phyloP scores from a whole-genome alignment of 345 rosid genomes.

The Mangifera indica region DNA sequence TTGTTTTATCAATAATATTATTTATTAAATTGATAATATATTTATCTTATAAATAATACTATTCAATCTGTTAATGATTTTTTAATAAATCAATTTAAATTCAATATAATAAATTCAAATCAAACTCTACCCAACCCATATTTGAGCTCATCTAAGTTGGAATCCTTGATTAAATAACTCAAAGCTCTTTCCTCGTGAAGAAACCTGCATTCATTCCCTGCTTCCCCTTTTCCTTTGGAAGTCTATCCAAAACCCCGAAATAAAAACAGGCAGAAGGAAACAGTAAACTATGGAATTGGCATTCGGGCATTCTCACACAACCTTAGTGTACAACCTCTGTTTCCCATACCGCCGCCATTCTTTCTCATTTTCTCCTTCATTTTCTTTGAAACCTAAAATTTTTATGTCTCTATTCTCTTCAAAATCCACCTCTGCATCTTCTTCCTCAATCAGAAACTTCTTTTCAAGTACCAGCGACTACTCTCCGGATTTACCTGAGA shows the following conservation, averaged over 20 bases:
- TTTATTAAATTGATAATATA: no score
- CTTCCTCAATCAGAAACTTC: constrained; percentile 15
- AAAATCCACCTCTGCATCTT: neutral
- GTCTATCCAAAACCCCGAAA: neutral
- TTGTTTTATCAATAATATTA: no score
- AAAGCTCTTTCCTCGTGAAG: no score
- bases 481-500: constrained; percentile 10
- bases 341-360: constrained; percentile 20
- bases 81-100: no score
- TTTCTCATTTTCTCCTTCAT: neutral
- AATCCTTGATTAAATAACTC: no score
- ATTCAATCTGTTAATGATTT: no score
- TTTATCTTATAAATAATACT: no score
- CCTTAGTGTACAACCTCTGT: constrained; percentile 22
- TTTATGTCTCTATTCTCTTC: constrained; percentile 22
- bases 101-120: no score
- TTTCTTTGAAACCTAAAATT: constrained; percentile 19
- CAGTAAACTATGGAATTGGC: constrained; percentile 18
- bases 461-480: constrained; percentile 10
- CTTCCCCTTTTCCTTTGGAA: neutral
- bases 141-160: no score
- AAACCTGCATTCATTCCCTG: no score
- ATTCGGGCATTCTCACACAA: constrained; percentile 6
- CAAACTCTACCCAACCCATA: no score
- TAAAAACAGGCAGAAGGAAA: neutral